Conservation (phyloP, 2,329 filamentous ascomycete species). For the Xylariomycetidae sp. region DNA sequence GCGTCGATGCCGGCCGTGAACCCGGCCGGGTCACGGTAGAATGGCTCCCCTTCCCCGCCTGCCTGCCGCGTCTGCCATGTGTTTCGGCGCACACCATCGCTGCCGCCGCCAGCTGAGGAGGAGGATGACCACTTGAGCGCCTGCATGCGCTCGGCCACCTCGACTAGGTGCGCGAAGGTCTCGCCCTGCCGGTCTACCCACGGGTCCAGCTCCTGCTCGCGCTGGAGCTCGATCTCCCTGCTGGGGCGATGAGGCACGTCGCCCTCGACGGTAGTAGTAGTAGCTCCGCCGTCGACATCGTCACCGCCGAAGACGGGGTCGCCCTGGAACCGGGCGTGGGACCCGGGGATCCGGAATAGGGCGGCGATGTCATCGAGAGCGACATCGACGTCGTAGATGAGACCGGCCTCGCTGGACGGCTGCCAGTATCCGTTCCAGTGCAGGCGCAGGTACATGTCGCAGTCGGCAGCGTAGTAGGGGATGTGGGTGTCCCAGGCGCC, state of each 20-base stretch:
- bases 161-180: conserved; percentile 30
- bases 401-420: conserved; percentile 32
- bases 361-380: conserved; percentile 38
- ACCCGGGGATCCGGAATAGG: conserved; percentile 35
- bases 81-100: conserved; percentile 25
- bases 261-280: background rate
- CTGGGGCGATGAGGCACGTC: conserved; percentile 13
- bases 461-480: conserved; percentile 42
- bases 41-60: conserved; percentile 39
- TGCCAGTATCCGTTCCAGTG: conserved; percentile 37
- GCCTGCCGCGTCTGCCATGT: conserved; percentile 36
- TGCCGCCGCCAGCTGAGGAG: background rate
- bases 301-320: conserved; percentile 25
- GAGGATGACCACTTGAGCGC: conserved; percentile 17
- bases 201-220: conserved; percentile 21
- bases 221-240: conserved; percentile 24
- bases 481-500: conserved; percentile 47
- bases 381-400: conserved; percentile 37
- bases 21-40: conserved; percentile 34
- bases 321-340: conserved; percentile 27
- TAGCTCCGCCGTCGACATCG: background rate
- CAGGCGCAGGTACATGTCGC: conserved; percentile 39
- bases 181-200: conserved; percentile 31
- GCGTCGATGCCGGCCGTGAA: conserved; percentile 29
- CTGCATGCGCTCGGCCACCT: conserved; percentile 27